These are phyloP conservation scores for Hansenula anomala DNA, from an alignment of 1,139 yeast species.

Conservation along the genomic window DNA sequence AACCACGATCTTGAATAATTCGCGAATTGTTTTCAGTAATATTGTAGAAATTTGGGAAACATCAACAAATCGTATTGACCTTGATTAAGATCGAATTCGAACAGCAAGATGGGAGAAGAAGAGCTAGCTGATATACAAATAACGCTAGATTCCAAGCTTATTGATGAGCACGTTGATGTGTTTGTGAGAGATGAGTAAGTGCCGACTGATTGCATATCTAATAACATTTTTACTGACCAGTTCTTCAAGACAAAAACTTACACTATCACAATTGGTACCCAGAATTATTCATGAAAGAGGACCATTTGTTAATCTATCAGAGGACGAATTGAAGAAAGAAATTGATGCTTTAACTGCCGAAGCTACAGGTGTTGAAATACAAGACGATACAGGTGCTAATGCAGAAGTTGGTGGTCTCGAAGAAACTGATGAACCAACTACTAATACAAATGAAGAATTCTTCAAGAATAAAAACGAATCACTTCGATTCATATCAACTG, in stretches of 20 bases:
- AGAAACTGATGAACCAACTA: slow-evolving; percentile 7
- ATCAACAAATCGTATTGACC: too few species aligned
- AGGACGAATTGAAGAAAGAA: slow-evolving; percentile 46
- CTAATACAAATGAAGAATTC: slow-evolving; percentile 39
- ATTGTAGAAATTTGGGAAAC: too few species aligned
- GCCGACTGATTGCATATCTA: too few species aligned
- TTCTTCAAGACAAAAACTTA: slow-evolving; percentile 15
- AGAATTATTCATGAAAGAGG: slow-evolving; percentile 43
- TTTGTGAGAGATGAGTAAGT: slow-evolving; percentile 20
- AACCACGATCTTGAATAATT: too few species aligned
- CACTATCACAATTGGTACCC: slow-evolving; percentile 35
- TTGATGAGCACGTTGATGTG: slow-evolving; percentile 21
- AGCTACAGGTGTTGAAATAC: slow-evolving; percentile 3
- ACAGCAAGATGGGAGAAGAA: neutral
- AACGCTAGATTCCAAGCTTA: slow-evolving; percentile 17
- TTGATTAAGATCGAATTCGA: neutral
- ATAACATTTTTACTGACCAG: too few species aligned
- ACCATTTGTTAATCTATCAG: slow-evolving; percentile 43
- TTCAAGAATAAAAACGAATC: slow-evolving; percentile 53
- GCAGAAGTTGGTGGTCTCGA: slow-evolving; percentile 5
- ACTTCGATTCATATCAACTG: slow-evolving; percentile 51
- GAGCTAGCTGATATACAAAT: slow-evolving; percentile 13
- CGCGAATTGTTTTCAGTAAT: too few species aligned
- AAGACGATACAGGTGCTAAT: slow-evolving; percentile 7
- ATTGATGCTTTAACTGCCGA: slow-evolving; percentile 23